Evolutionary conservation across 352 stramenopile genomes (phyloP).

Genomic region (Pythium grandisporangium): DNA sequence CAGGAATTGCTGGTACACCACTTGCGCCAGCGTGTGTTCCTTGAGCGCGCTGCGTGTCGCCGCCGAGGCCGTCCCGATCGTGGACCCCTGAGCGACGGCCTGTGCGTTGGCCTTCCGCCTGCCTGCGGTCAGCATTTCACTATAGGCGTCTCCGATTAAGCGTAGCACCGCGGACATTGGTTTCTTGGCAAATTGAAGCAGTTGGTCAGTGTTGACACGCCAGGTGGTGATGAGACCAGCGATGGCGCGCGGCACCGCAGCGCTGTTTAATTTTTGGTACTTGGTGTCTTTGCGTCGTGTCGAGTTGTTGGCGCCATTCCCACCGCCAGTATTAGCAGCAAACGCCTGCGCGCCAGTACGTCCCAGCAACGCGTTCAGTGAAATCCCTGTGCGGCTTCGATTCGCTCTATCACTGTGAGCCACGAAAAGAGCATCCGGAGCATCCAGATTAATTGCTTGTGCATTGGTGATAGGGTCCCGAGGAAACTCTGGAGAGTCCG

Average conservation of each 20-base stretch:
- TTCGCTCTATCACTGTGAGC: no score
- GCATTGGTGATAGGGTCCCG: slow-evolving; percentile 32
- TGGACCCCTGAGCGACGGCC: neutral
- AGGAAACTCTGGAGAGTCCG: slow-evolving; percentile 8
- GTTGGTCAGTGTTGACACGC: slow-evolving; percentile 77
- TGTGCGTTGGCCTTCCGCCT: slow-evolving; percentile 25
- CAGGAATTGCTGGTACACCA: slow-evolving; percentile 78
- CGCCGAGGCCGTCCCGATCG: neutral
- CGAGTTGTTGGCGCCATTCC: neutral
- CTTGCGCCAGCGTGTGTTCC: slow-evolving; percentile 45
- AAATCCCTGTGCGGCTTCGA: no score
- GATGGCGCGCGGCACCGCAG: slow-evolving; percentile 47
- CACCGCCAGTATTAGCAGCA: no score
- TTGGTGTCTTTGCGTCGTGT: slow-evolving; percentile 40
- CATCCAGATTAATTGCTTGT: no score
- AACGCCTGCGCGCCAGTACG: no score
- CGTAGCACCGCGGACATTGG: slow-evolving; percentile 49
- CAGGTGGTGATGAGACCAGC: slow-evolving; percentile 67
- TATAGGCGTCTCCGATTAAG: slow-evolving; percentile 65
- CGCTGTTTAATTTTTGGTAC: slow-evolving; percentile 69
- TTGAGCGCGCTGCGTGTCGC: slow-evolving; percentile 2
- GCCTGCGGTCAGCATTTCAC: slow-evolving; percentile 54
- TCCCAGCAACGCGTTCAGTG: slow-evolving; percentile 40
- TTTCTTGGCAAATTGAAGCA: slow-evolving; percentile 73
- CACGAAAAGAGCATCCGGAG: no score